Percentiles rank a stretch among this genome's conserved stretches.
Evolutionary conservation across 2,329 filamentous ascomycete genomes (phyloP).

Genomic region (Talaromyces sp.): DNA sequence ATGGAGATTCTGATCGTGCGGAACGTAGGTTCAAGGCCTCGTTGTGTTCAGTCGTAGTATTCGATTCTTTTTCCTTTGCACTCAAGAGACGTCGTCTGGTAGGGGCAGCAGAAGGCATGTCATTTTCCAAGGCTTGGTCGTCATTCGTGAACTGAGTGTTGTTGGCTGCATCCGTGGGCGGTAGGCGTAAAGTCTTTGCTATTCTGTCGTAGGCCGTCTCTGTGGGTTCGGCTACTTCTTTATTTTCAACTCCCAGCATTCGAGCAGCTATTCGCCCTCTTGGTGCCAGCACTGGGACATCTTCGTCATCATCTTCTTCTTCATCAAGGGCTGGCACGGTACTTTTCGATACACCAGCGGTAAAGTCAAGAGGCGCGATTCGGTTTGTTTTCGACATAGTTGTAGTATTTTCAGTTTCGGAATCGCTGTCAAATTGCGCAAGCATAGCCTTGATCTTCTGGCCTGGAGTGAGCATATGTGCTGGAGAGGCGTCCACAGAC

Average conservation of each 20-base stretch:
- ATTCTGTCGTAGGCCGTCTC: conserved; percentile 43
- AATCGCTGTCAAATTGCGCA: conserved; percentile 14
- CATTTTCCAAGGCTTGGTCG: conserved; percentile 36
- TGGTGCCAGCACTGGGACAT: conserved; percentile 52
- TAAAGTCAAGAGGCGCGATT: neutral
- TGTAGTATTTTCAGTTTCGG: conserved; percentile 7
- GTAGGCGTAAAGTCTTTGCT: conserved; percentile 17
- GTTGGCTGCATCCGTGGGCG: conserved; percentile 6
- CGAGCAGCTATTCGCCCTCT: conserved; percentile 63
- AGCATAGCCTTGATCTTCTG: conserved; percentile 17
- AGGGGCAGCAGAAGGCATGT: conserved; percentile 29
- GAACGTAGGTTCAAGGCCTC: conserved; percentile 23
- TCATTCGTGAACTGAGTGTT: conserved; percentile 31
- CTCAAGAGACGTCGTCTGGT: conserved; percentile 29
- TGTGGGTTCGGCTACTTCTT: conserved; percentile 19
- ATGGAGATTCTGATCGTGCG: conserved; percentile 34
- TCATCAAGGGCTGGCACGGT: neutral
- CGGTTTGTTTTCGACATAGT: neutral
- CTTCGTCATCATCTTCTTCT: conserved; percentile 31
- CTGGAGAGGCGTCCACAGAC: conserved; percentile 6
- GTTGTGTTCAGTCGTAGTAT: conserved; percentile 25
- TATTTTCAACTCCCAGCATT: conserved; percentile 49
- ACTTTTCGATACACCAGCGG: neutral
- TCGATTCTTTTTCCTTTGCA: conserved; percentile 24
- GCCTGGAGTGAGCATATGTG: conserved; percentile 11